phyloP scores from a whole-genome alignment of 495 filamentous ascomycete species.

The Parachaetomium inaequale region DNA sequence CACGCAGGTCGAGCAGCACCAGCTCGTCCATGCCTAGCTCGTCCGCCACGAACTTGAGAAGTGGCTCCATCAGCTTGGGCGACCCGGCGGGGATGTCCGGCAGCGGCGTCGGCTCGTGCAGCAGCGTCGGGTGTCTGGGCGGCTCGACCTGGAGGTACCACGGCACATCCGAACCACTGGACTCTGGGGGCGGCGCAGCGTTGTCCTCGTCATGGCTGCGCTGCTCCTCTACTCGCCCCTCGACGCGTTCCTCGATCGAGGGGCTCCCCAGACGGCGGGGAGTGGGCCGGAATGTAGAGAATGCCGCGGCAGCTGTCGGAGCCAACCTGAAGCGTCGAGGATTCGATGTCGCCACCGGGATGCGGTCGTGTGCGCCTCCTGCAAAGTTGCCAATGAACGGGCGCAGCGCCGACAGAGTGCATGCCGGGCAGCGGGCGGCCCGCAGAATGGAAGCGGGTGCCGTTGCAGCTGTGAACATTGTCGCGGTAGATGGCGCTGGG shows the following conservation, averaged over 20 bases:
- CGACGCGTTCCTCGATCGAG: slow-evolving; percentile 23
- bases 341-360: slow-evolving; percentile 1
- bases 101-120: slow-evolving; percentile 61
- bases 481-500: not conserved
- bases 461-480: slow-evolving; percentile 14
- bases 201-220: slow-evolving; percentile 1
- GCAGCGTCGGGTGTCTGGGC: slow-evolving; percentile 46
- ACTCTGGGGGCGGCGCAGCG: not conserved
- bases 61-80: slow-evolving; percentile 64
- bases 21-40: slow-evolving; percentile 81
- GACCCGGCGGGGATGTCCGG: slow-evolving; percentile 72
- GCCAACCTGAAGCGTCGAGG: not conserved
- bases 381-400: slow-evolving; percentile 22
- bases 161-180: slow-evolving; percentile 41
- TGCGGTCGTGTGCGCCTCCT: slow-evolving; percentile 7
- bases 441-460: slow-evolving; percentile 20
- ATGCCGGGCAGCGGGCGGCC: slow-evolving; percentile 29
- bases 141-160: slow-evolving; percentile 85
- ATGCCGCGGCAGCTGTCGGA: slow-evolving; percentile 10
- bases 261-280: slow-evolving; percentile 15
- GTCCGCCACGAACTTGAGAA: slow-evolving; percentile 75
- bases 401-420: slow-evolving; percentile 27
- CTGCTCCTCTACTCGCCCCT: not conserved
- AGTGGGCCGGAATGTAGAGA: slow-evolving; percentile 28
- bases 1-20: slow-evolving; percentile 72